Base-by-base conservation (phyloP, 495 filamentous ascomycete genomes). In the Clohesyomyces aquaticus region DNA sequence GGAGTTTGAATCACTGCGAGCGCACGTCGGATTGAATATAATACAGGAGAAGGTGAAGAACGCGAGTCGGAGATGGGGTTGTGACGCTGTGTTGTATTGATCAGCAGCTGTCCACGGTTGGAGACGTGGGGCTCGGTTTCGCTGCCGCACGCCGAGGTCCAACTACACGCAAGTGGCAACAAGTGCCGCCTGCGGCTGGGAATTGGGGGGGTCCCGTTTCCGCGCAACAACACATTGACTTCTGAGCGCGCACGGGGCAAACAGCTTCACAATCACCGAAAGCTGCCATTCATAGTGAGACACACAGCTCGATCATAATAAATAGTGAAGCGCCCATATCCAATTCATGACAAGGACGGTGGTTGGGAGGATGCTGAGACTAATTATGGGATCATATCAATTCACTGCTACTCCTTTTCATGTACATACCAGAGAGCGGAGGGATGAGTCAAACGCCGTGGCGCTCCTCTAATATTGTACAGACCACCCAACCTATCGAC, bases 401-500 rank as follows among this genome's bases (percentile, higher is more conserved):
- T 38, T 38, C 32, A 38, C 41, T 2, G 14, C 23, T 19, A 41
- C 28, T 3, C 14, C 12, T 19, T 18, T n/a, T 27, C 41, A 57
- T 57, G 38, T 57, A 57, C 21, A 46, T 12, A 38, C 27, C 16
- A 46, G 19, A 25, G 58, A 53, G 58, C n/a, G n/a, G n/a, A 52
- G 48, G 47, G 38, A 53, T 27, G 14, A 41, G 16, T 18, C 21
- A 59, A 60, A 62, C 32, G 43, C 47, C 43, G 25, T 29, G 58
- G 47, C 47, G 42, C 21, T 49, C 27, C 42, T 63, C 65, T 63
- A 59, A 12, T 66, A 66, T 59, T 45, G 49, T 66, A 66, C 63
- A 66, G 32, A 43, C 48, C 10, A 18, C 27, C 45, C 21, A 53
- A 38, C 23, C 38, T 64, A 65, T 60, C 41, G 59, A 57, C 32